These are phyloP conservation scores for Aspergillus sp. DNA, from an alignment of 2,329 filamentous ascomycete genomes.

Conservation along the genomic window DNA sequence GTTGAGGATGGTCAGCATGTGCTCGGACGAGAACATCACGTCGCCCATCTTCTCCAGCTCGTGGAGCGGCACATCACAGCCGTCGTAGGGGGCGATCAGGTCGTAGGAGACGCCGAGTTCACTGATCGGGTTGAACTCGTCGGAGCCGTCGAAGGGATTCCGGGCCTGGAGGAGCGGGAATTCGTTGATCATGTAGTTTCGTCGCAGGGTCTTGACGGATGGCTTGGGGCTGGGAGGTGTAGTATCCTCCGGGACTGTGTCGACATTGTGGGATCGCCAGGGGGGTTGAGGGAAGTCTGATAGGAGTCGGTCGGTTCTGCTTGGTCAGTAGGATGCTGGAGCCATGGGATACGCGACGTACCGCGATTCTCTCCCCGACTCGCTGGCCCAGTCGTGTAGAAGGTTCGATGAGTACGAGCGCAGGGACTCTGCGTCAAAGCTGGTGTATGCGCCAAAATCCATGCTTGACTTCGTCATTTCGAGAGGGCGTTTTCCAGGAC, in stretches of 20 bases:
- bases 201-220: constrained; percentile 27
- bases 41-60: constrained; percentile 64
- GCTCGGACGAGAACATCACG: constrained; percentile 63
- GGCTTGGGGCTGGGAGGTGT: constrained; percentile 16
- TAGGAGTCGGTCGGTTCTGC: constrained; percentile 20
- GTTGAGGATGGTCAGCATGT: constrained; percentile 63
- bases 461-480: neutral
- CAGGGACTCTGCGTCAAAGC: constrained; percentile 9
- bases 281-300: constrained; percentile 24
- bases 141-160: constrained; percentile 24
- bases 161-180: constrained; percentile 26
- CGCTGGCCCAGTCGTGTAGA: constrained; percentile 1
- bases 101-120: constrained; percentile 35
- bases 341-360: neutral
- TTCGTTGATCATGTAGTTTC: constrained; percentile 24
- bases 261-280: constrained; percentile 10
- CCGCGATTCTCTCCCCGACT: neutral
- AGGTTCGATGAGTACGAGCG: constrained; percentile 10
- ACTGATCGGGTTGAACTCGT: constrained; percentile 27
- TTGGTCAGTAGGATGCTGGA: neutral
- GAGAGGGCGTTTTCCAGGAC: neutral
- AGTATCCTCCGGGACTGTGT: constrained; percentile 3
- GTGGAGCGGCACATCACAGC: constrained; percentile 31
- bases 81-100: constrained; percentile 31
- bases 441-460: constrained; percentile 2